Percentiles rank a stretch among this genome's conserved stretches.
These are phyloP conservation scores for Zymoseptoria pseudotritici DNA, from an alignment of 2,329 filamentous ascomycete genomes.

Conservation along the genomic window DNA sequence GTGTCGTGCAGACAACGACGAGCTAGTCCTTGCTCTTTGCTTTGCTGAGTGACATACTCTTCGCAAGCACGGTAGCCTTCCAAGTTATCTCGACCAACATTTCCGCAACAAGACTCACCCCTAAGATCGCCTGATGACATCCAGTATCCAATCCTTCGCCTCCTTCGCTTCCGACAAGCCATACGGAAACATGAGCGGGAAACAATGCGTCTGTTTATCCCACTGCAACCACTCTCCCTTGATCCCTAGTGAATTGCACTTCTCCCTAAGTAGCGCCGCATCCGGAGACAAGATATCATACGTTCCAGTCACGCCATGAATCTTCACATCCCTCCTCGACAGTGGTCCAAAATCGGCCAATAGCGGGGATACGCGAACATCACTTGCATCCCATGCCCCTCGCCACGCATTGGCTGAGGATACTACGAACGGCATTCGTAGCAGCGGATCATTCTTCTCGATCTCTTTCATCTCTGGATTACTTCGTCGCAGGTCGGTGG, in stretches of 20 bases:
- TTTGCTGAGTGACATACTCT: too few species aligned
- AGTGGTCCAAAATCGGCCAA: constrained; percentile 38
- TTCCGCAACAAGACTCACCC: too few species aligned
- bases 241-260: constrained; percentile 38
- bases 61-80: too few species aligned
- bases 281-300: constrained; percentile 50
- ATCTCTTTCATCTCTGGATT: constrained; percentile 40
- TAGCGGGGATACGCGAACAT: constrained; percentile 45
- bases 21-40: not conserved
- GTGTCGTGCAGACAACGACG: not conserved
- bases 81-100: too few species aligned
- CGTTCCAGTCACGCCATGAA: constrained; percentile 47
- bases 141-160: constrained; percentile 40
- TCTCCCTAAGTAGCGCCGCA: constrained; percentile 42
- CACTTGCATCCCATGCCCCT: constrained; percentile 34
- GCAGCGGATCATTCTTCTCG: constrained; percentile 40
- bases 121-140: constrained; percentile 21
- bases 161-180: constrained; percentile 42
- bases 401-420: constrained; percentile 38
- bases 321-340: constrained; percentile 35
- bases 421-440: constrained; percentile 37
- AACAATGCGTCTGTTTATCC: constrained; percentile 56
- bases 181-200: constrained; percentile 45
- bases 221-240: constrained; percentile 51
- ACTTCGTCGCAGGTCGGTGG: constrained; percentile 41